Percentiles rank a stretch among this genome's conserved stretches.
Evolutionary conservation across 768 basidiomycete species (phyloP).

Genomic region (Russula brevipes): DNA sequence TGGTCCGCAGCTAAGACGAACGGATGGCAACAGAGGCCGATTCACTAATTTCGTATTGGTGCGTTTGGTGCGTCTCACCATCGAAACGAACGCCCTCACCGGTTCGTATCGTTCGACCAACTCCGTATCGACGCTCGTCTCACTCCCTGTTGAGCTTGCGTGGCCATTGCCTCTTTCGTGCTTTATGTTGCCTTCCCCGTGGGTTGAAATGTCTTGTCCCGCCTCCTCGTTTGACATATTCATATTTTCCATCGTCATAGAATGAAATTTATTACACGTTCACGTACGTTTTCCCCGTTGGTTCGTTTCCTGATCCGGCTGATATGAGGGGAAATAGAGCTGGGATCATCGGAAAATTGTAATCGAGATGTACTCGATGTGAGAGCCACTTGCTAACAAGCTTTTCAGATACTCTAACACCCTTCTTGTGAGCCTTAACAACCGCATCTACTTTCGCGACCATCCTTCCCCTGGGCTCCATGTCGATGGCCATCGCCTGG

Average conservation of each 20-base stretch:
- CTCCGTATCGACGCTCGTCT: background rate
- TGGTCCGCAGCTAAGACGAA: background rate
- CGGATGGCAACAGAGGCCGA: background rate
- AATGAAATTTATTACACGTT: slow-evolving; percentile 18
- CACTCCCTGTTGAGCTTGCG: slow-evolving; percentile 2
- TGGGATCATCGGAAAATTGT: slow-evolving; percentile 26
- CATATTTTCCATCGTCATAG: background rate
- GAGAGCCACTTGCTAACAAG: background rate
- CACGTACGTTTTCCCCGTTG: slow-evolving; percentile 5
- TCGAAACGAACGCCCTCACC: slow-evolving; percentile 29
- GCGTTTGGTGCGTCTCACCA: slow-evolving; percentile 27
- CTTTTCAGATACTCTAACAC: slow-evolving; percentile 26
- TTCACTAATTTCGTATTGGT: slow-evolving; percentile 17
- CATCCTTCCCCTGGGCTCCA: background rate
- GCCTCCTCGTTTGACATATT: background rate
- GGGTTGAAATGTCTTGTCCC: background rate
- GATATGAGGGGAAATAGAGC: slow-evolving; percentile 13
- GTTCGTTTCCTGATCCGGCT: background rate
- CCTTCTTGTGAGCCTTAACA: slow-evolving; percentile 29
- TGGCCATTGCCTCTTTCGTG: slow-evolving; percentile 2
- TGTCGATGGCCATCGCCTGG: background rate
- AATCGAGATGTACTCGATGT: background rate
- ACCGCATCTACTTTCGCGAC: slow-evolving; percentile 22
- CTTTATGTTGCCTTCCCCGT: slow-evolving; percentile 16
- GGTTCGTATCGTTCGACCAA: slow-evolving; percentile 2